Percentiles rank a stretch among this genome's conserved stretches.
These are phyloP conservation scores for Bretschneidera sinensis DNA, from an alignment of 345 rosid genomes.

Conservation along the genomic window DNA sequence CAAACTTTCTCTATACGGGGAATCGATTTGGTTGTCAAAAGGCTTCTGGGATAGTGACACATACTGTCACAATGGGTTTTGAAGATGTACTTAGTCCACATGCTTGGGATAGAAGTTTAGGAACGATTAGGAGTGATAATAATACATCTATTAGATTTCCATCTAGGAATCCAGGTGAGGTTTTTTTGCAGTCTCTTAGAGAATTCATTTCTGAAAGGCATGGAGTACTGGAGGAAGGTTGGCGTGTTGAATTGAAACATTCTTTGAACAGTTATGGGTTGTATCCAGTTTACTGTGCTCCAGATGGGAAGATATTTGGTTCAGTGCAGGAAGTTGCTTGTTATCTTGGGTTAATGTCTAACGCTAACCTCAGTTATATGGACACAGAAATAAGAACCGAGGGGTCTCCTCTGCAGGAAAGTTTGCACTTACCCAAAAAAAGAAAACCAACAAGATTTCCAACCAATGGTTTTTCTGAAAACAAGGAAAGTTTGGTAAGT, in stretches of 20 bases:
- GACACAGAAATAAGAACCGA: conserved; percentile 40
- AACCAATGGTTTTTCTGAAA: conserved; percentile 50
- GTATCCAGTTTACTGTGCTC: conserved; percentile 66
- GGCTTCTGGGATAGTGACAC: conserved; percentile 38
- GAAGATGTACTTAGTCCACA: conserved; percentile 41
- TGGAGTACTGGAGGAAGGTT: conserved; percentile 80
- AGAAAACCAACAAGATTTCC: conserved; percentile 51
- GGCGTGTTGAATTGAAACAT: conserved; percentile 71
- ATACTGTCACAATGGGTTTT: conserved; percentile 33
- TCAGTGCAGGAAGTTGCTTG: conserved; percentile 78
- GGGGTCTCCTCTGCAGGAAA: conserved; percentile 52
- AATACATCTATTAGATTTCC: conserved; percentile 45
- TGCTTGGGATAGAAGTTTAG: conserved; percentile 32
- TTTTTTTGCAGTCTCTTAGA: conserved; percentile 69
- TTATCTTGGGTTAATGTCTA: conserved; percentile 67
- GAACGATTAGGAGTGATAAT: conserved; percentile 37
- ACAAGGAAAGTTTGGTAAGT: conserved; percentile 39
- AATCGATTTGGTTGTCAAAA: conserved; percentile 45
- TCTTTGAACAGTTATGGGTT: conserved; percentile 43
- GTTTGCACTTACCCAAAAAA: conserved; percentile 44
- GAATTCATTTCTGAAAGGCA: conserved; percentile 74
- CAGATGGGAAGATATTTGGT: conserved; percentile 74
- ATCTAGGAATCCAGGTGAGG: conserved; percentile 57
- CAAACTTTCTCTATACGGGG: conserved; percentile 35
- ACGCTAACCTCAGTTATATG: conserved; percentile 32